Percentiles rank a stretch among this genome's conserved stretches.
These are phyloP conservation scores for Pestalotiopsis sp. DNA, from an alignment of 2,329 filamentous ascomycete genomes.

Conservation along the genomic window DNA sequence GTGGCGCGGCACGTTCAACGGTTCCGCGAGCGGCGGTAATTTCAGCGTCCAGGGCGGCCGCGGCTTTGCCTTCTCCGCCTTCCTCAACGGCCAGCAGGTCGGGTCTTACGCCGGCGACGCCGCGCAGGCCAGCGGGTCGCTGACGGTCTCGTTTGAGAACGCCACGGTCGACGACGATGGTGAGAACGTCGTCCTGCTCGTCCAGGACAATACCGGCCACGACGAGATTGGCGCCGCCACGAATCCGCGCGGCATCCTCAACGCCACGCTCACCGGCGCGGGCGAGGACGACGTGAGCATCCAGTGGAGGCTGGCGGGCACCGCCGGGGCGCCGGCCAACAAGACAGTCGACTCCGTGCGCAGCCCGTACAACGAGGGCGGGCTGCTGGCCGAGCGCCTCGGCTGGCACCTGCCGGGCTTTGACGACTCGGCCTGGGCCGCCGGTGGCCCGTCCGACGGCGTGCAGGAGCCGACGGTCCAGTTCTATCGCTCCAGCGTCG, in stretches of 20 bases:
- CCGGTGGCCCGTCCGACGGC: slow-evolving; percentile 42
- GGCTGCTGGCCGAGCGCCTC: slow-evolving; percentile 63
- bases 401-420: slow-evolving; percentile 61
- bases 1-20: slow-evolving; percentile 71
- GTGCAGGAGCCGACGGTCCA: slow-evolving; percentile 52
- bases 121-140: not conserved
- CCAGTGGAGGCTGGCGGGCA: slow-evolving; percentile 69
- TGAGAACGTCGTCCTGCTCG: slow-evolving; percentile 34
- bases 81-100: slow-evolving; percentile 65
- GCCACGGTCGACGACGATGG: not conserved
- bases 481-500: slow-evolving; percentile 60
- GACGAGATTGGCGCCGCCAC: slow-evolving; percentile 64
- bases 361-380: slow-evolving; percentile 69
- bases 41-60: slow-evolving; percentile 68
- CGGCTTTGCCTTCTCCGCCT: slow-evolving; percentile 69
- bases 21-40: slow-evolving; percentile 59
- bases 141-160: not conserved
- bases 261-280: slow-evolving; percentile 56
- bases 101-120: slow-evolving; percentile 63
- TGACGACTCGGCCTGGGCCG: slow-evolving; percentile 48
- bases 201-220: slow-evolving; percentile 71
- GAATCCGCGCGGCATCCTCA: slow-evolving; percentile 61
- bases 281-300: slow-evolving; percentile 33
- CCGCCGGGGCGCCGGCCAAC: slow-evolving; percentile 62
- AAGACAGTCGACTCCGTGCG: slow-evolving; percentile 60